phyloP scores from a whole-genome alignment of 2,329 filamentous ascomycete species.

The Pezicula neosporulosa region DNA sequence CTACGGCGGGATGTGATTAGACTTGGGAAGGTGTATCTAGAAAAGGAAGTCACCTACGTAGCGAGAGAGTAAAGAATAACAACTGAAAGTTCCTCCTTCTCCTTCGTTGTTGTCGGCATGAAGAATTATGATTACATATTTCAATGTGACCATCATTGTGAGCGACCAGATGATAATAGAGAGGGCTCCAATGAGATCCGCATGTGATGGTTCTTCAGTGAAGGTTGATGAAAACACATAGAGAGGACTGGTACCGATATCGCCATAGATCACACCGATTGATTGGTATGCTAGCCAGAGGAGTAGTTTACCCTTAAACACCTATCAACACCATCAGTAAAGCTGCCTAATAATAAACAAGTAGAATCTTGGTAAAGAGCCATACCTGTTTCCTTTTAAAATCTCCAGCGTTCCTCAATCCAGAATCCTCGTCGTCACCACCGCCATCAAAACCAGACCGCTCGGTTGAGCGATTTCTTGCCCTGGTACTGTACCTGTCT shows the following conservation, averaged over 20 bases:
- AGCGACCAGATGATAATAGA: slow-evolving; percentile 67
- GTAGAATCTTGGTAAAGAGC: background rate
- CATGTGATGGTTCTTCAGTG: slow-evolving; percentile 44
- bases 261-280: slow-evolving; percentile 64
- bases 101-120: slow-evolving; percentile 67
- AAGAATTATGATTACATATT: slow-evolving; percentile 64
- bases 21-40: background rate
- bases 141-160: slow-evolving; percentile 65
- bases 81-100: slow-evolving; percentile 67
- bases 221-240: slow-evolving; percentile 69
- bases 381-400: slow-evolving; percentile 19
- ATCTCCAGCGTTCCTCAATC: slow-evolving; percentile 10
- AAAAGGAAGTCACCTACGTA: slow-evolving; percentile 32
- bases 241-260: slow-evolving; percentile 63
- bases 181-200: slow-evolving; percentile 58
- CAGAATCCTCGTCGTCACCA: slow-evolving; percentile 8
- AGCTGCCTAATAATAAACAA: background rate
- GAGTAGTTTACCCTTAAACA: slow-evolving; percentile 15
- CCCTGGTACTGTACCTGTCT: no score
- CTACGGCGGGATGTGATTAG: slow-evolving; percentile 8
- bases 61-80: slow-evolving; percentile 60
- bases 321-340: background rate
- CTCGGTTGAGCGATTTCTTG: no score
- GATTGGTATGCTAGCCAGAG: slow-evolving; percentile 57
- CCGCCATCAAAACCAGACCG: no score